phyloP scores from a whole-genome alignment of 208 protist species.

The Crithidia brevicula region DNA sequence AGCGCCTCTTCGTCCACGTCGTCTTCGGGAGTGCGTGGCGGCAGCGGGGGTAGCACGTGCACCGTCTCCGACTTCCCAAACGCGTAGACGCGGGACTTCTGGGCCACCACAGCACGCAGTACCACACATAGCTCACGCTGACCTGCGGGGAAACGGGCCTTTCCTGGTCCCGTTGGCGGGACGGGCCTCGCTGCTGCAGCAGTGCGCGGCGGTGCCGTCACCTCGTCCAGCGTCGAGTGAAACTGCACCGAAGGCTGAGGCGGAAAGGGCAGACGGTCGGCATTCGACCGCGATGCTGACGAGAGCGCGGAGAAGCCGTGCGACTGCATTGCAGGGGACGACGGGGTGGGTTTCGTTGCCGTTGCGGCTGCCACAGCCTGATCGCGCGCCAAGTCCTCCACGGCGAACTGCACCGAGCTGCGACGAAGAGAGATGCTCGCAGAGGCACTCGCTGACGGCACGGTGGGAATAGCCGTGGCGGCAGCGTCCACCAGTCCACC shows the following conservation, averaged over 20 bases:
- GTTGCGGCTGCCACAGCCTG: no score
- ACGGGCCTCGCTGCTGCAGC: slow-evolving; percentile 8
- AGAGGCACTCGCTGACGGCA: no score
- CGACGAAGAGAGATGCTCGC: slow-evolving; percentile 13
- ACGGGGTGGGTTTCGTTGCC: no score
- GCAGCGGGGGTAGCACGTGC: slow-evolving; percentile 76
- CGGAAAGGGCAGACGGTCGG: neutral
- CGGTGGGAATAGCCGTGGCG: no score
- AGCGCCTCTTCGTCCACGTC: slow-evolving; percentile 10
- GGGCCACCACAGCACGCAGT: slow-evolving; percentile 72
- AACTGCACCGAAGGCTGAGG: neutral
- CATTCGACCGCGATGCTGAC: no score
- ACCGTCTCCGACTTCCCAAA: slow-evolving; percentile 80
- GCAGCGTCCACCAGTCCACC: no score
- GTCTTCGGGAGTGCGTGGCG: slow-evolving; percentile 24
- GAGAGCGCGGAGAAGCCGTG: no score
- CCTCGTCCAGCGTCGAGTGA: neutral
- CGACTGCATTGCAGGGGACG: no score
- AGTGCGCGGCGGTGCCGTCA: neutral
- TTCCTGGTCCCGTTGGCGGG: slow-evolving; percentile 25
- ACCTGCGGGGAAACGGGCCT: slow-evolving; percentile 23
- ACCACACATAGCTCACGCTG: slow-evolving; percentile 72
- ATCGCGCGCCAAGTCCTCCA: slow-evolving; percentile 22
- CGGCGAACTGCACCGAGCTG: slow-evolving; percentile 32
- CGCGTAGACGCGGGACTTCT: slow-evolving; percentile 70